Evolutionary conservation across 2,329 filamentous ascomycete species (phyloP), one percentile per base, ranked within the genome.

Genomic region (Monosporascus sp.): DNA sequence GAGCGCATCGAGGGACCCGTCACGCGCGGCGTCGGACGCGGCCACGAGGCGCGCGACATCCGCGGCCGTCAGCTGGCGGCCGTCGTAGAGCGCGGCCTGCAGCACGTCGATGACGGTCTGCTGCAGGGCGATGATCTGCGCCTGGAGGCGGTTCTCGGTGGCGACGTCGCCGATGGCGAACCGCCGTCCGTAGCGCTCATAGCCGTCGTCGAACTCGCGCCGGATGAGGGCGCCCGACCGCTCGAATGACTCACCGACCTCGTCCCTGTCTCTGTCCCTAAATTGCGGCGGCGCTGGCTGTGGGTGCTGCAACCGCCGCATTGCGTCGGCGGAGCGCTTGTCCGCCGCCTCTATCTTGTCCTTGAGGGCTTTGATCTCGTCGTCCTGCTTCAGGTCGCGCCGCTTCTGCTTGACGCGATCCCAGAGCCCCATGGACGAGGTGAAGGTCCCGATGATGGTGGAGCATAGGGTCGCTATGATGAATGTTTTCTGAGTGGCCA

Each of bases 381-480:
- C 57, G 57, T 68, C 65, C 53, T 73, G 70, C 27, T 59, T 57
- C 8, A 59, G 56, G 55, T 72, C 71, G 15, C 62, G 62, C 15
- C 63, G 60, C 46, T 64, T 65, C 25, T 71, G 69, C 41, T 54
- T 55, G 18, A 73, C 50, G 17, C 68, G 65, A 45, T 72, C 71
- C 59, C 69, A 72, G 9, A 72, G 65, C 48, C 67, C 68, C 31
- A 72, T 67, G 37, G 67, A 66, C 0, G 68, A 68, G 22, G 62
- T 67, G 53, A 72, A 72, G 2, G 70, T 72, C 45, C 70, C 67
- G 50, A 70, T 64, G 15, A 73, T 63, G 7, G 71, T 72, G 14
- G 70, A 72, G 46, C 68, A 66, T 22, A 72, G 66, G 2, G 70
- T 72, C n/a, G 70, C 70, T 27, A 73, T 62, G 37, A 72, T 69